A percentile compares a stretch with the other conserved stretches of the same genome.
These are phyloP conservation scores for Xanthoceras sorbifolium DNA, from an alignment of 345 rosid species.

Conservation along the genomic window DNA sequence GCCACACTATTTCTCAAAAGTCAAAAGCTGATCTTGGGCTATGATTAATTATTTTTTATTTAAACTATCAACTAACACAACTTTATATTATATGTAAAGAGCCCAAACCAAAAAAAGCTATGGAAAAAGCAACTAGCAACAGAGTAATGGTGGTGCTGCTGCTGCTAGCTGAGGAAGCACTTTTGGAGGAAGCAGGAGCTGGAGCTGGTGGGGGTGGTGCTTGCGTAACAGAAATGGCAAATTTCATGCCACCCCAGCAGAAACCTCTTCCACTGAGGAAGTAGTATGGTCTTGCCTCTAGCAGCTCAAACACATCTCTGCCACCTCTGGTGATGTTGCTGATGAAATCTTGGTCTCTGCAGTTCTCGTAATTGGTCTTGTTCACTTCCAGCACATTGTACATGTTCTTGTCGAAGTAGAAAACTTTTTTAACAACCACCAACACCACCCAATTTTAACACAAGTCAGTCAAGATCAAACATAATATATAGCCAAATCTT, in stretches of 20 bases:
- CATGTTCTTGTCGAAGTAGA: slow-evolving; percentile 44
- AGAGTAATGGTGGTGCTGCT: not conserved
- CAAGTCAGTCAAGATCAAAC: not conserved
- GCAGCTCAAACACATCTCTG: slow-evolving; percentile 54
- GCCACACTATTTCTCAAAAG: too few relatives aligned
- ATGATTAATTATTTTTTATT: too few relatives aligned
- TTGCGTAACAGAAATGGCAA: slow-evolving; percentile 34
- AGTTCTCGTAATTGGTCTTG: slow-evolving; percentile 50
- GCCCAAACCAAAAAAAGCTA: not conserved
- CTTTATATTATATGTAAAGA: too few relatives aligned
- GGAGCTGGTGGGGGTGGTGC: slow-evolving; percentile 19
- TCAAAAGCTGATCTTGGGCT: too few relatives aligned
- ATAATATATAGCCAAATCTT: too few relatives aligned
- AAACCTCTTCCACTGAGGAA: slow-evolving; percentile 59
- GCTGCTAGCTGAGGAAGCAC: not conserved
- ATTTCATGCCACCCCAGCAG: slow-evolving; percentile 65
- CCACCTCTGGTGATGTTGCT: slow-evolving; percentile 56
- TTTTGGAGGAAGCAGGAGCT: not conserved
- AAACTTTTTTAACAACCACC: slow-evolving; percentile 23
- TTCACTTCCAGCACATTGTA: slow-evolving; percentile 70
- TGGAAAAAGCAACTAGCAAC: not conserved
- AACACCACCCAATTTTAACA: not conserved
- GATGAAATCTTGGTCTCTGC: slow-evolving; percentile 49
- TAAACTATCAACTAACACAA: not conserved
- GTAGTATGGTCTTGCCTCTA: slow-evolving; percentile 49